Percentiles rank a stretch among this genome's conserved stretches.
phyloP scores from a whole-genome alignment of 306 rosid genomes.

The Psophocarpus tetragonolobus region DNA sequence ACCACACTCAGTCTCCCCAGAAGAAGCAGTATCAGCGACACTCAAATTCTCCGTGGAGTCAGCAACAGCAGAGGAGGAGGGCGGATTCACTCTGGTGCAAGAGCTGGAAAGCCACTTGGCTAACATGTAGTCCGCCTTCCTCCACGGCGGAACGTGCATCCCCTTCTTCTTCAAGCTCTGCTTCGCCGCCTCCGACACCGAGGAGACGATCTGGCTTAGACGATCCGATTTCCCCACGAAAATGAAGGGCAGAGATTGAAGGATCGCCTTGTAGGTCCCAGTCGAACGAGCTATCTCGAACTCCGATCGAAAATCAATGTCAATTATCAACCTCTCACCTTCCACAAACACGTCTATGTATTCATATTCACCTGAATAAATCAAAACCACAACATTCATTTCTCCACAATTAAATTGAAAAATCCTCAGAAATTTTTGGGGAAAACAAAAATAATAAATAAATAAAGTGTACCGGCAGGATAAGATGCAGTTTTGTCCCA shows the following conservation, averaged over 20 bases:
- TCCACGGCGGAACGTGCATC: constrained; percentile 97
- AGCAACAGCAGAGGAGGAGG: constrained; percentile 15
- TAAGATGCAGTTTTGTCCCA: constrained; percentile 78
- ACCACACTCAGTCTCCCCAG: constrained; percentile 54
- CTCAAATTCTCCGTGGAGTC: neutral
- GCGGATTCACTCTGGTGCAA: constrained; percentile 43
- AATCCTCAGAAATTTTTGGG: neutral
- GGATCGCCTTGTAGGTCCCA: constrained; percentile 75
- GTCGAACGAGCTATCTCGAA: constrained; percentile 96
- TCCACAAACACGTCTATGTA: constrained; percentile 75
- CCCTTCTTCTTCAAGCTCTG: constrained; percentile 96
- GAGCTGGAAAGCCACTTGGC: constrained; percentile 92
- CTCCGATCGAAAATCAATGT: constrained; percentile 92
- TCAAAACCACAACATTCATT: constrained; percentile 20
- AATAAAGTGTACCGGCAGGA: constrained; percentile 70
- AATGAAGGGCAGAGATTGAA: constrained; percentile 77
- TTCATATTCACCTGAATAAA: constrained; percentile 85
- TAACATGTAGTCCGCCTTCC: constrained; percentile 83
- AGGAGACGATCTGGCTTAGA: constrained; percentile 66
- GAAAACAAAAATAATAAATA: neutral
- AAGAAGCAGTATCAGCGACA: constrained; percentile 3
- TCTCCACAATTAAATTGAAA: neutral
- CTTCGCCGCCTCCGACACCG: constrained; percentile 80
- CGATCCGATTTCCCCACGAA: constrained; percentile 92
- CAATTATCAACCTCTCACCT: constrained; percentile 79